phyloP scores from a whole-genome alignment of 345 rosid species.

The Clarkia xantiana region DNA sequence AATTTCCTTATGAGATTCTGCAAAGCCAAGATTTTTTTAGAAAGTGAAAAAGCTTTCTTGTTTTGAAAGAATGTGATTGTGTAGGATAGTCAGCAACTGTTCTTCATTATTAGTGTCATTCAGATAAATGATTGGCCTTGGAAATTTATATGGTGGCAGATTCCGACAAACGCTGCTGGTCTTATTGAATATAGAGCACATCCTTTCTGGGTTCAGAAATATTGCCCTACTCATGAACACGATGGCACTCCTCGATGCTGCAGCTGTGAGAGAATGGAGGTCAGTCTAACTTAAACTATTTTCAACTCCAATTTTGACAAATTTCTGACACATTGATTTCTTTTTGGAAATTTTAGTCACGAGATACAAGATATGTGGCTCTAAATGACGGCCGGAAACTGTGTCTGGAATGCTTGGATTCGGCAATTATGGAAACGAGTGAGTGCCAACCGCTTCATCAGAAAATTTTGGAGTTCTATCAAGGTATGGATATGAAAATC shows the following conservation, averaged over 20 bases:
- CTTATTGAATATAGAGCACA: conserved; percentile 97
- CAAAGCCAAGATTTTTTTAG: background rate
- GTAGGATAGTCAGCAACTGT: background rate
- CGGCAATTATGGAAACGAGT: conserved; percentile 84
- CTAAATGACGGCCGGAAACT: conserved; percentile 89
- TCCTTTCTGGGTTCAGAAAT: conserved; percentile 95
- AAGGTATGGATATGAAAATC: conserved; percentile 68
- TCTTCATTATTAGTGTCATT: conserved; percentile 5
- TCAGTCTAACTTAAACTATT: conserved; percentile 18
- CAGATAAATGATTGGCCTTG: conserved; percentile 11
- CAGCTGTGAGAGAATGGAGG: conserved; percentile 99
- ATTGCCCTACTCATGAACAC: conserved; percentile 88
- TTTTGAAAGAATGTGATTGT: too few species aligned
- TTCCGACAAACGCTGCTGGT: conserved; percentile 83
- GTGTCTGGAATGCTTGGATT: conserved; percentile 90
- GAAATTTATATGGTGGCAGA: conserved; percentile 43
- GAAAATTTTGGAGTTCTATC: conserved; percentile 69
- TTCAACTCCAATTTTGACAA: background rate
- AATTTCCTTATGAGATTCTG: too few species aligned
- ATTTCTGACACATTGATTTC: too few species aligned
- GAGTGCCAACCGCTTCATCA: conserved; percentile 79
- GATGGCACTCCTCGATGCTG: conserved; percentile 93
- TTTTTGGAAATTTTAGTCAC: conserved; percentile 69
- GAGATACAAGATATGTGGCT: conserved; percentile 45
- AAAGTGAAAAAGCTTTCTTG: background rate